These are phyloP conservation scores for Hordeum vulgare DNA, from an alignment of 176 grass and related monocot genomes.

Conservation along the genomic window DNA sequence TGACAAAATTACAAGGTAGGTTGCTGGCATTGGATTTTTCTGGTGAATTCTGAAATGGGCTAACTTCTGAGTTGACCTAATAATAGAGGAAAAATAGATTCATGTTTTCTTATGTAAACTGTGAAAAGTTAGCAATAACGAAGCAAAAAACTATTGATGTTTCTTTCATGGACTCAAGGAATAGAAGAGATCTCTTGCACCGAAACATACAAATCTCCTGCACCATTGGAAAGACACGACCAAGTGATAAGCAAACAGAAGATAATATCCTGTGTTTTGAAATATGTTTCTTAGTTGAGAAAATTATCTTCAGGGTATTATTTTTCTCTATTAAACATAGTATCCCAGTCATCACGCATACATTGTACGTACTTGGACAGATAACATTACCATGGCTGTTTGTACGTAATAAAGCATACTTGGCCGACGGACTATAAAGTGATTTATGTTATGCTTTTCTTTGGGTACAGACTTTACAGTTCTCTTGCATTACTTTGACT, in stretches of 20 bases:
- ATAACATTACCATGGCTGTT: not conserved
- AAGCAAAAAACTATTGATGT: not conserved
- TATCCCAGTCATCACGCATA: too few relatives aligned
- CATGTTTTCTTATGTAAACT: not conserved
- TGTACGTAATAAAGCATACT: not conserved
- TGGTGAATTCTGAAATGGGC: not conserved
- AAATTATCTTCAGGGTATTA: too few relatives aligned
- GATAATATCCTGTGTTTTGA: not conserved
- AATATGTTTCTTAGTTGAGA: not conserved
- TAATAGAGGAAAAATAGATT: too few relatives aligned
- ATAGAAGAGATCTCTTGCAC: not conserved
- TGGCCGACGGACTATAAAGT: not conserved
- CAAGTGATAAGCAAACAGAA: not conserved
- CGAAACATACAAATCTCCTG: not conserved
- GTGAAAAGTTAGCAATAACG: not conserved
- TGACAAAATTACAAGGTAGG: constrained; percentile 71
- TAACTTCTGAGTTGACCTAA: not conserved
- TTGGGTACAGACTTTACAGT: not conserved
- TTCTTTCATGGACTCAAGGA: not conserved
- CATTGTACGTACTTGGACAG: not conserved
- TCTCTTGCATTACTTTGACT: not conserved
- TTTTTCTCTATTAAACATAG: too few relatives aligned
- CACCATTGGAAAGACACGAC: not conserved
- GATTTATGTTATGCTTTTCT: not conserved
- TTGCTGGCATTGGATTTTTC: not conserved